Evolutionary conservation across 2,329 filamentous ascomycete species (phyloP), one percentile per base, ranked within the genome.

Genomic region (Aspergillus thermomutatus): DNA sequence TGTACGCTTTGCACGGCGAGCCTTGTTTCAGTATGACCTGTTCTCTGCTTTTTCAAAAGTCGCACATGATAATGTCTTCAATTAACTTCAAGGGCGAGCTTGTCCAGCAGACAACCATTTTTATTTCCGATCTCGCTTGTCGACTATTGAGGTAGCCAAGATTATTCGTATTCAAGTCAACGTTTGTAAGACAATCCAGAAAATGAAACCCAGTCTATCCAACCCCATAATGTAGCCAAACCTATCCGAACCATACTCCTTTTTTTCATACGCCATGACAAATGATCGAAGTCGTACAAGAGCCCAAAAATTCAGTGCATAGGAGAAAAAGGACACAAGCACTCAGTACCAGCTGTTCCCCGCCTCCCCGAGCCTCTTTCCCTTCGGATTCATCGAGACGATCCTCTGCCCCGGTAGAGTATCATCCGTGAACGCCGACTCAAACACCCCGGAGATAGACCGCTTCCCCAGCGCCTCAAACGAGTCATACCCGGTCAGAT

Each of bases 401-500:
- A 87, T 77, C 40, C 82, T 75, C 68, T 85, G 82, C 0, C 83
- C 82, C 0, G 84, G 84, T 48, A 86, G 76, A 3, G 74, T 75
- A 56, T 81, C 78, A 34, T 80, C 79, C 11, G 79, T 82, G 58
- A 82, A 79, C 17, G 80, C 79, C 40, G 79, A 76, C 68, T 87
- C 84, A 62, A 87, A 87, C 2, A 79, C 79, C 11, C 84, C 84
- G 4, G 81, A 82, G 41, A 87, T 79, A 3, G 82, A 81, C 47
- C 84, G 72, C 61, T 78, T 77, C 5, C 82, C 82, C 46, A 86
- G 75, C 31, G 75, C 69, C 2, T 63, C 62, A 60, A 87, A 85
- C 37, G 82, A 84, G 64, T 85, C 79, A 65, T 81, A 87, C 17
- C 66, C 57, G 6, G 14, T 40, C 23, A 66, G 61, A 11, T 74